A percentile compares a stretch with the other conserved stretches of the same genome.
phyloP scores from a whole-genome alignment of 164 flowering plant species.

The Buxus sempervirens region DNA sequence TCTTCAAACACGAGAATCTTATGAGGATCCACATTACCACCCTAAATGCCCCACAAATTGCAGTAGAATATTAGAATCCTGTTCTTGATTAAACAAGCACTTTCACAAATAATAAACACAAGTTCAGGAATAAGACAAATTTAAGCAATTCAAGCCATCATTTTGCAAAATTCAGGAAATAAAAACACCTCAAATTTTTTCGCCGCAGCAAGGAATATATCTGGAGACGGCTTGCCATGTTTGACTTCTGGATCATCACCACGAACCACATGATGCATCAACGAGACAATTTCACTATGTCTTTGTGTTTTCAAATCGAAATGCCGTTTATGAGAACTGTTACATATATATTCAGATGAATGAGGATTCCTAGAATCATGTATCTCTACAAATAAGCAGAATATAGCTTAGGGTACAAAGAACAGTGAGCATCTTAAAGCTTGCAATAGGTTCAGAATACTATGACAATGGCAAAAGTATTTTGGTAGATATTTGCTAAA shows the following conservation, averaged over 20 bases:
- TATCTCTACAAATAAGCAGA: neutral
- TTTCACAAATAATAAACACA: neutral
- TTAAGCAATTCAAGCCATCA: neutral
- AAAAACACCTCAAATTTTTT: slow-evolving; percentile 78
- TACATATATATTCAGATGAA: slow-evolving; percentile 18
- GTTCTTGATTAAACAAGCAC: neutral
- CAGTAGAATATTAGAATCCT: slow-evolving; percentile 5
- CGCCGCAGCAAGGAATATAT: slow-evolving; percentile 80
- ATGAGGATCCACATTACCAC: slow-evolving; percentile 48
- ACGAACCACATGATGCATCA: slow-evolving; percentile 92
- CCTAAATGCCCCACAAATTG: slow-evolving; percentile 35
- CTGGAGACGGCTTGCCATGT: slow-evolving; percentile 93
- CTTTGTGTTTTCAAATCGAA: slow-evolving; percentile 80
- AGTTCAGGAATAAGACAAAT: neutral
- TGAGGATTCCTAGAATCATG: neutral
- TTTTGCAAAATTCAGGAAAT: neutral
- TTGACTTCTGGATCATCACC: slow-evolving; percentile 98
- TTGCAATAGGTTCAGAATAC: too few species aligned
- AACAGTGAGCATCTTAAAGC: too few species aligned
- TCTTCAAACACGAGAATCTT: slow-evolving; percentile 92
- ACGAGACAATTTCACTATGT: slow-evolving; percentile 69
- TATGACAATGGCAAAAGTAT: too few species aligned
- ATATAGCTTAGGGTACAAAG: too few species aligned
- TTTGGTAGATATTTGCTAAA: too few species aligned
- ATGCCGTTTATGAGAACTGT: slow-evolving; percentile 73